A percentile compares a stretch with the other conserved stretches of the same genome.
phyloP scores from a whole-genome alignment of 441 rosid genomes.

The Raphanus hybrid region DNA sequence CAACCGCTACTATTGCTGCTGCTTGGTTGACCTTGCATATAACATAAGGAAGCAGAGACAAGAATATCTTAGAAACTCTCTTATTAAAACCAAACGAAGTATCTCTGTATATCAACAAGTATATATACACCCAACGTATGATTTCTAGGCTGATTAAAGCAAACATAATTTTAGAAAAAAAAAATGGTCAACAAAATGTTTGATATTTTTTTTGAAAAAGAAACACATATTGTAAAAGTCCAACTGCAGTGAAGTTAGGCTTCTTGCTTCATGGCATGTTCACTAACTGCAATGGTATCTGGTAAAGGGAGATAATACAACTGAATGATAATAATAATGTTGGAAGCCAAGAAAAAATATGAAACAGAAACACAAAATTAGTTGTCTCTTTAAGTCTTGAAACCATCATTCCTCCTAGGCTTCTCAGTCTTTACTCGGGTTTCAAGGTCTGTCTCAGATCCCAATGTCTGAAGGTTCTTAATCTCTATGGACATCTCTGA shows the following conservation, averaged over 20 bases:
- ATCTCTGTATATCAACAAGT: constrained; percentile 49
- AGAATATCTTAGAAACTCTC: background rate
- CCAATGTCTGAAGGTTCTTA: background rate
- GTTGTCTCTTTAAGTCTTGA: background rate
- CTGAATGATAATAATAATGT: background rate
- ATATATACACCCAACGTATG: constrained; percentile 47
- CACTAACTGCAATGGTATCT: background rate
- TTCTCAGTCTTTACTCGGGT: background rate
- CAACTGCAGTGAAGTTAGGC: background rate
- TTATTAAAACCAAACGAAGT: background rate
- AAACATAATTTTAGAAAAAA: no score
- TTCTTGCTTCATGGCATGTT: background rate
- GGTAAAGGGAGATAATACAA: background rate
- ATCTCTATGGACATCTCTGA: background rate
- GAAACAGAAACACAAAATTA: background rate
- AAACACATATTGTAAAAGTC: background rate
- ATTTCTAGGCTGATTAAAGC: background rate
- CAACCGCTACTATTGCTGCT: constrained; percentile 23
- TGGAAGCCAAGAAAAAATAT: background rate
- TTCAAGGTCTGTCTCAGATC: background rate
- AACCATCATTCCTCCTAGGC: background rate
- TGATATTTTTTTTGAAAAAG: no score
- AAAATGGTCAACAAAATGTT: no score
- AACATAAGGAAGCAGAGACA: background rate
- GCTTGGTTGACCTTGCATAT: constrained; percentile 14